phyloP scores from a whole-genome alignment of 306 rosid genomes.

The Begonia fuchsioides region DNA sequence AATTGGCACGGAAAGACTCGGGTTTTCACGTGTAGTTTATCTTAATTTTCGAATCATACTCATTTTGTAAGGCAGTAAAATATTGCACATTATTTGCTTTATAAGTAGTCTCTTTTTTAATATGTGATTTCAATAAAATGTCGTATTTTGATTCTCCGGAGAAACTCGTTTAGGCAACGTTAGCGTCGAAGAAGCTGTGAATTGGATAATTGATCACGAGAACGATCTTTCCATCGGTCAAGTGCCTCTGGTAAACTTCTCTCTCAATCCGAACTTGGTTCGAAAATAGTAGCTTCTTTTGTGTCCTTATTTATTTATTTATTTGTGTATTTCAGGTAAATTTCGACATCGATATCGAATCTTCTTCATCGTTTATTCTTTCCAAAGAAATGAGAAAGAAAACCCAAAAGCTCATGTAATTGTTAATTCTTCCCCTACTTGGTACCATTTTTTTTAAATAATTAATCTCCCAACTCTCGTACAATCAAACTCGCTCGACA shows the following conservation, averaged over 20 bases:
- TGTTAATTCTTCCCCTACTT: no score
- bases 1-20: no score
- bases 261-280: no score
- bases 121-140: not conserved
- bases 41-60: no score
- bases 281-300: no score
- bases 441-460: not conserved
- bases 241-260: conserved; percentile 47
- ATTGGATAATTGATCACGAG: conserved; percentile 64
- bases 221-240: conserved; percentile 55
- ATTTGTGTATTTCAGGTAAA: conserved; percentile 26
- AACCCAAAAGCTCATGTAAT: conserved; percentile 46
- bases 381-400: conserved; percentile 51
- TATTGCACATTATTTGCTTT: not conserved
- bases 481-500: no score
- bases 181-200: conserved; percentile 42
- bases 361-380: conserved; percentile 32
- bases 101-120: no score
- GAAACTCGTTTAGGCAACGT: conserved; percentile 32
- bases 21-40: no score
- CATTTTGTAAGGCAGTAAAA: no score
- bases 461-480: no score
- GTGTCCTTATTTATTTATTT: no score
- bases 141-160: not conserved
- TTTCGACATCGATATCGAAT: conserved; percentile 36